Conservation (phyloP, 495 filamentous ascomycete species). For the Neurospora sp. region DNA sequence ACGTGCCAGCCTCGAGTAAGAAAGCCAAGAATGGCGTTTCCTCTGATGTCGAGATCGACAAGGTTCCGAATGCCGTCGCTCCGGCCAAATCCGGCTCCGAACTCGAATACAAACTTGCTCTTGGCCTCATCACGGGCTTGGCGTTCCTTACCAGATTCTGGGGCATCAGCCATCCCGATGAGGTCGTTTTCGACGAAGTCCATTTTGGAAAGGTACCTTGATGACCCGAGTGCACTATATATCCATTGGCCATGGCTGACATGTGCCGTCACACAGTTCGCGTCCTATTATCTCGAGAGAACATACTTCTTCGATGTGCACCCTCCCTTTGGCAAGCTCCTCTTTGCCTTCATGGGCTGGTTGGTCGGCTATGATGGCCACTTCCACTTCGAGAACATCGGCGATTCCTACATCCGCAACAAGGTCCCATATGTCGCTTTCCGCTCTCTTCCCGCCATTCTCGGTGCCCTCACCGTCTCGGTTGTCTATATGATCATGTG, state of each 20-base stretch:
- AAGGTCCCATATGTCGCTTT: slow-evolving; percentile 96
- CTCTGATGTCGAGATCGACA: slow-evolving; percentile 39
- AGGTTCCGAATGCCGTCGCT: slow-evolving; percentile 23
- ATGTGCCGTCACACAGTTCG: slow-evolving; percentile 49
- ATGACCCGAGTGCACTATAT: background rate
- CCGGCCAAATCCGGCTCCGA: slow-evolving; percentile 32
- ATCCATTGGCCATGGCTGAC: slow-evolving; percentile 5
- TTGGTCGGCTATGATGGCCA: slow-evolving; percentile 90
- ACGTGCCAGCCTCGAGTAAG: slow-evolving; percentile 33
- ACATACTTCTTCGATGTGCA: slow-evolving; percentile 99
- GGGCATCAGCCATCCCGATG: slow-evolving; percentile 85
- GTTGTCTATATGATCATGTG: slow-evolving; percentile 97
- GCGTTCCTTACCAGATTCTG: slow-evolving; percentile 92
- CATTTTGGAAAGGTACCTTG: slow-evolving; percentile 84
- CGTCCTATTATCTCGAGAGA: slow-evolving; percentile 91
- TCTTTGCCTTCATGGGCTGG: slow-evolving; percentile 93
- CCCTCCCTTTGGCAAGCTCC: slow-evolving; percentile 86
- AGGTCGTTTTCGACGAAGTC: slow-evolving; percentile 98
- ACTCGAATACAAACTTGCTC: slow-evolving; percentile 77
- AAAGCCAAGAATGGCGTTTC: slow-evolving; percentile 33
- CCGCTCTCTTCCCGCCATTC: slow-evolving; percentile 81
- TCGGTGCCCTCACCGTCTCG: slow-evolving; percentile 89
- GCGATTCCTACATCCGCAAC: slow-evolving; percentile 94
- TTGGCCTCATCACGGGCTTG: slow-evolving; percentile 65
- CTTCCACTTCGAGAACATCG: slow-evolving; percentile 98